A percentile compares a stretch with the other conserved stretches of the same genome.
Evolutionary conservation across 2,329 filamentous ascomycete species (phyloP).

Genomic region (Byssothecium circinans): DNA sequence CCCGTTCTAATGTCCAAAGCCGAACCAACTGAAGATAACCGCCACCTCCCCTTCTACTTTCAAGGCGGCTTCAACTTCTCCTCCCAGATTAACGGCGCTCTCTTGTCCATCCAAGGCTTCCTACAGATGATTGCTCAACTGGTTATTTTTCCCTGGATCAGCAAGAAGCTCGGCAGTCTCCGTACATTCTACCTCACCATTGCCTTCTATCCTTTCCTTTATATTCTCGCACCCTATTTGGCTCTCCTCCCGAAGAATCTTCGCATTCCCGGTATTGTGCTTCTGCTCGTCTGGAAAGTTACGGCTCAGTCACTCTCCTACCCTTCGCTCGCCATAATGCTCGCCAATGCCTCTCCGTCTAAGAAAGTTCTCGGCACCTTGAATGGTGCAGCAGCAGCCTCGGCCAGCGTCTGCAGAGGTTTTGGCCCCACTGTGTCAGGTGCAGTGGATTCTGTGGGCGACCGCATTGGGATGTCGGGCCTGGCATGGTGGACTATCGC

Average conservation of each 20-base stretch:
- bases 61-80: conserved; percentile 81
- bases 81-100: conserved; percentile 81
- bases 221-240: conserved; percentile 85
- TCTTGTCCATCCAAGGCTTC: conserved; percentile 84
- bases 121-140: conserved; percentile 89
- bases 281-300: conserved; percentile 85
- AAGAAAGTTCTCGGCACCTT: conserved; percentile 84
- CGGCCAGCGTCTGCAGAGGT: conserved; percentile 83
- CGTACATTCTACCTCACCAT: conserved; percentile 81
- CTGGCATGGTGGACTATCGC: conserved; percentile 93
- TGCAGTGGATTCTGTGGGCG: conserved; percentile 77
- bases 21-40: conserved; percentile 50
- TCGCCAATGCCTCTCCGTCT: conserved; percentile 84
- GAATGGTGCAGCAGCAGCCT: conserved; percentile 89
- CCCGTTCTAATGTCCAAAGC: conserved; percentile 85
- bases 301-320: conserved; percentile 90
- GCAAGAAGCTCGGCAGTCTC: conserved; percentile 73
- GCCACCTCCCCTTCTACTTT: conserved; percentile 81
- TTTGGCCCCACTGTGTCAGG: conserved; percentile 89
- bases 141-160: conserved; percentile 78
- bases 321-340: conserved; percentile 83
- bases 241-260: conserved; percentile 74
- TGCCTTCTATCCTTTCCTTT: conserved; percentile 81
- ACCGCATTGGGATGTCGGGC: conserved; percentile 79
- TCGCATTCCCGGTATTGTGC: conserved; percentile 74